Base-by-base conservation (phyloP, 2,329 filamentous ascomycete species). In the Claviceps africana region DNA sequence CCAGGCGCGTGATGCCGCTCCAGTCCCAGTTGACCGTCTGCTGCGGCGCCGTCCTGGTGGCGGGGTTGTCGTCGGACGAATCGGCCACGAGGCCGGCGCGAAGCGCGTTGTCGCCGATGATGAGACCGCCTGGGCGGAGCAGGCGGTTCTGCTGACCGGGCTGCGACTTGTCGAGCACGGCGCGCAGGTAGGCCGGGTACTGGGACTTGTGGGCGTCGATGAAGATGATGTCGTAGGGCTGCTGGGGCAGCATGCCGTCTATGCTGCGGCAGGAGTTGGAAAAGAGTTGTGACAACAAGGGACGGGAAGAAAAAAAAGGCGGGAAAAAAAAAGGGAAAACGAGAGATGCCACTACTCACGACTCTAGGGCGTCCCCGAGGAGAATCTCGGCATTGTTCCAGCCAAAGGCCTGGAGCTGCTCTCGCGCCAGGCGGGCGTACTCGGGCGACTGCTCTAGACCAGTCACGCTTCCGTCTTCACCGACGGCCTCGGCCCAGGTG, bases 41-140 rank as follows among this genome's bases (percentile, higher is more conserved):
- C n/a, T 21, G 31, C n/a, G 47, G 47, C 25, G 31, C 39, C 19
- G 46, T 48, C 49, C 10, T 54, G 53, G 4, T 55, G 51, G 25
- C 53, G 3, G 43, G 43, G 10, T 46, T 46, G 15, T 22, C 19
- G 15, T 46, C 43, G 1, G 43, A 46, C 25, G 15, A 6, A 50
- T 69, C 67, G 4, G 72, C 75, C 3, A 79, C 72, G 13, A 76
- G 63, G 7, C 70, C 76, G 7, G 66, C 63, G 2, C 72, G 71
- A 28, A 81, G 67, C 43, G 75, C 69, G 53, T 80, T 80, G 60
- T 80, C 77, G 1, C 73, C 75, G 15, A 79, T 64, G 54, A 80
- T 73, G 52, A 79, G 63, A 0, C 74, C 76, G 8, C 72, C 74
- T 9, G 67, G 61, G 1, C 71, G 67, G 40, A 80, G 67, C 28